A percentile compares a stretch with the other conserved stretches of the same genome.
Conservation (phyloP, 2,329 filamentous ascomycete genomes). For the Talaromyces atroroseus region DNA sequence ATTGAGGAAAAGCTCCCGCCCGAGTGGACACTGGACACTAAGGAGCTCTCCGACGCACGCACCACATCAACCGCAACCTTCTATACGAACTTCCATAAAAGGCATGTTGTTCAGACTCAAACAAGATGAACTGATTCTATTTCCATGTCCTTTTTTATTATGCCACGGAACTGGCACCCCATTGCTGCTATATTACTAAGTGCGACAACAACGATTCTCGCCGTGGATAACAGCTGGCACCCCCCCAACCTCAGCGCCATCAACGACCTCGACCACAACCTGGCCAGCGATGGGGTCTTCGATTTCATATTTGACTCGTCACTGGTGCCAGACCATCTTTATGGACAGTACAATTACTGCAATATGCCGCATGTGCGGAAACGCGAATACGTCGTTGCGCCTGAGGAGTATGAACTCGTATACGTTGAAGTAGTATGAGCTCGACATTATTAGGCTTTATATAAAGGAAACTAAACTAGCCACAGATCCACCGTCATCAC, state of each 20-base stretch:
- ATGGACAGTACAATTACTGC: slow-evolving; percentile 72
- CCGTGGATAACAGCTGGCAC: slow-evolving; percentile 51
- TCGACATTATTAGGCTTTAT: neutral
- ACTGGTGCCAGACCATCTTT: slow-evolving; percentile 48
- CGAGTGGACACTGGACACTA: no score
- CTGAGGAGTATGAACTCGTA: slow-evolving; percentile 56
- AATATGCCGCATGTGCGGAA: slow-evolving; percentile 80
- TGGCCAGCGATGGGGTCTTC: slow-evolving; percentile 59
- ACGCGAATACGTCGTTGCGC: slow-evolving; percentile 56
- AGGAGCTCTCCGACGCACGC: no score
- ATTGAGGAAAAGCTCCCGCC: neutral
- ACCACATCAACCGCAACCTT: neutral
- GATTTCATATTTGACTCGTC: slow-evolving; percentile 71
- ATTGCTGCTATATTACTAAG: neutral
- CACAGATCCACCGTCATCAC: slow-evolving; percentile 71
- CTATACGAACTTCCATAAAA: no score
- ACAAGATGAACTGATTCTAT: neutral
- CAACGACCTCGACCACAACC: slow-evolving; percentile 56
- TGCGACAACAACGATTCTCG: neutral
- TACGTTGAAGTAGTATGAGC: slow-evolving; percentile 72
- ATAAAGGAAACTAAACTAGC: neutral
- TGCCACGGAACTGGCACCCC: neutral
- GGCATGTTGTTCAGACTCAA: neutral
- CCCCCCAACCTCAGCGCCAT: slow-evolving; percentile 50
- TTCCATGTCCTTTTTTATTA: neutral